These are phyloP conservation scores for Termitomyces titanicus DNA, from an alignment of 768 basidiomycete genomes.

Conservation along the genomic window DNA sequence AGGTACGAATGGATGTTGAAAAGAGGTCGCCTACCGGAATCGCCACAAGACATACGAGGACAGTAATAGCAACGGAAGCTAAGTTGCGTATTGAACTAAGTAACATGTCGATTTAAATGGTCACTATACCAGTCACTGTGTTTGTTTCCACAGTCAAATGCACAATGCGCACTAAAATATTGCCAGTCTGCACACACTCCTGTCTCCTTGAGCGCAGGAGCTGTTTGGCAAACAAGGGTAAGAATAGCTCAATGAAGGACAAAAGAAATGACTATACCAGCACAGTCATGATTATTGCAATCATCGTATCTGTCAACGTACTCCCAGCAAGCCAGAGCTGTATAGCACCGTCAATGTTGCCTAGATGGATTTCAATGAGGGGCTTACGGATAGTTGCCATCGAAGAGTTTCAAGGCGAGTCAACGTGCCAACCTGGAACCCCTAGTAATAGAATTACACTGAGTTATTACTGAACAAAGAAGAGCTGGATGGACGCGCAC, in stretches of 20 bases:
- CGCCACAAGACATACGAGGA: conserved; percentile 11
- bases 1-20: neutral
- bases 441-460: no score
- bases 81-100: neutral
- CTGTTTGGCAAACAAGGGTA: conserved; percentile 1
- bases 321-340: conserved; percentile 13
- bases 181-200: conserved; percentile 4
- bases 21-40: conserved; percentile 3
- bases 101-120: neutral
- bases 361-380: neutral
- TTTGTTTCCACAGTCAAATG: conserved; percentile 15
- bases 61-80: conserved; percentile 10
- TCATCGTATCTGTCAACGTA: conserved; percentile 10
- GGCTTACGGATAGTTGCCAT: conserved; percentile 11
- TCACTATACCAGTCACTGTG: conserved; percentile 4
- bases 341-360: neutral
- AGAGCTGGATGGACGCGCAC: neutral
- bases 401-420: conserved; percentile 4
- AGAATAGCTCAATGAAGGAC: neutral
- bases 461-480: no score
- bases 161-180: conserved; percentile 7
- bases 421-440: conserved; percentile 4
- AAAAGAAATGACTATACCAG: neutral
- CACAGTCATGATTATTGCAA: conserved; percentile 8
- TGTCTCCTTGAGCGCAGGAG: conserved; percentile 8